Evolutionary conservation across 1,139 yeast species (phyloP).

Genomic region (Suhomyces bolitotheri): DNA sequence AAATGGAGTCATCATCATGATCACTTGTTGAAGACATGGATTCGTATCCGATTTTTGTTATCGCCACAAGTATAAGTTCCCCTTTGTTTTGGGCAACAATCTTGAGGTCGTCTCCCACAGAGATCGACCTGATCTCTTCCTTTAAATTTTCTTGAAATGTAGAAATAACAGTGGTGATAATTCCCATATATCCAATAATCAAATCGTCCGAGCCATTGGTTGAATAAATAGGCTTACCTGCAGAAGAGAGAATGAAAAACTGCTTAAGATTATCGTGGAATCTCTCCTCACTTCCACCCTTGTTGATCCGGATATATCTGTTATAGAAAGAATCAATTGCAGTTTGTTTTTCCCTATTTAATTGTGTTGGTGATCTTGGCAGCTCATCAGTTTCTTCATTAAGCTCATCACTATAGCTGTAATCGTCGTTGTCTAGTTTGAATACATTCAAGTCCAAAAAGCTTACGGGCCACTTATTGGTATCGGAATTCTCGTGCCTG

Average conservation of each 20-base stretch:
- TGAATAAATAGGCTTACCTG: constrained; percentile 92
- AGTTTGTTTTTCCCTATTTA: neutral
- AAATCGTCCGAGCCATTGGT: constrained; percentile 74
- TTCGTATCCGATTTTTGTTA: constrained; percentile 52
- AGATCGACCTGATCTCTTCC: constrained; percentile 32
- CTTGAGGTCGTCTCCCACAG: constrained; percentile 38
- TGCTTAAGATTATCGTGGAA: constrained; percentile 59
- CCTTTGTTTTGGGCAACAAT: constrained; percentile 63
- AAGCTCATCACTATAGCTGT: neutral
- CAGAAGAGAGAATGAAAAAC: constrained; percentile 79
- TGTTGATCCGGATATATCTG: constrained; percentile 20
- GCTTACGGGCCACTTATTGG: constrained; percentile 3
- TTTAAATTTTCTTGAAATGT: constrained; percentile 51
- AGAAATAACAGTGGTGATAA: constrained; percentile 66
- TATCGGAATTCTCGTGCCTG: constrained; percentile 16
- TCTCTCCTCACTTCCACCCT: constrained; percentile 21
- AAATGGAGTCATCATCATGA: constrained; percentile 32
- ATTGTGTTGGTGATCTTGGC: no score
- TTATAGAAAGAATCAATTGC: constrained; percentile 14
- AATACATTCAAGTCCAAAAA: constrained; percentile 16
- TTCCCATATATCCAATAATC: constrained; percentile 72
- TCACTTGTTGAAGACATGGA: constrained; percentile 15
- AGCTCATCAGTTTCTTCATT: neutral
- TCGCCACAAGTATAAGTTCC: constrained; percentile 76
- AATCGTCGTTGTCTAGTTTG: neutral